Base-by-base conservation (phyloP, 2,329 filamentous ascomycete species). In the Elsinoe fawcettii region DNA sequence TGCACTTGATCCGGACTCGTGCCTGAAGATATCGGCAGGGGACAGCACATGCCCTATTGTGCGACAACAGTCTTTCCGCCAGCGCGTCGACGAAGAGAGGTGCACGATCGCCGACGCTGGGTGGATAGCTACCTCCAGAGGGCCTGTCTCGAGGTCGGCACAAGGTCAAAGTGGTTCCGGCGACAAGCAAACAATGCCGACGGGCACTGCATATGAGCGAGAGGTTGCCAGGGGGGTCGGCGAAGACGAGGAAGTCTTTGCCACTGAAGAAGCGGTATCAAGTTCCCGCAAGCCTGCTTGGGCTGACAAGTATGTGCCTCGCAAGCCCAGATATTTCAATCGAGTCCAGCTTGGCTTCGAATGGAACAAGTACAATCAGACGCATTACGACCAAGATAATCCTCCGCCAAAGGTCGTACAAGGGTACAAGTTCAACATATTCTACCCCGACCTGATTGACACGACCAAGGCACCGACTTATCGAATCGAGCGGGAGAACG, bases 311-410 rank as follows among this genome's bases (percentile, higher is more conserved):
- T 87, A 95, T 71, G 83, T 87, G 37, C 90, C 92, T 6, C 83
- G 93, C 61, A 99, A 97, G 73, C 93, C 93, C 11, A 84, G 87
- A 60, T 97, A 96, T 74, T 99, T 99, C 80, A 97, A 97, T 69
- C 86, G 93, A 39, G 91, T 97, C 47, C 91, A 96, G 72, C 96
- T 96, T 88, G 93, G 93, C 55, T 99, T 97, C 71, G 93, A 99
- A 72, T 99, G 93, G 93, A 99, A 99, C 78, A 99, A 99, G 73
- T 99, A 99, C 80, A 99, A 99, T 68, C 93, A 99, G 74, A 99
- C 93, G 11, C 93, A 99, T 73, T 99, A 99, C 74, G 93, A 97
- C 71, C 90, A 96, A 71, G 92, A 97, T 69, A 96, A 97, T 67
- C 93, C 93, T 1, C 93, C 93, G 1, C 93, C 93, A 23, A 96